These are phyloP conservation scores for Paulownia fortunei DNA, from an alignment of 257 asterid species.

Conservation along the genomic window DNA sequence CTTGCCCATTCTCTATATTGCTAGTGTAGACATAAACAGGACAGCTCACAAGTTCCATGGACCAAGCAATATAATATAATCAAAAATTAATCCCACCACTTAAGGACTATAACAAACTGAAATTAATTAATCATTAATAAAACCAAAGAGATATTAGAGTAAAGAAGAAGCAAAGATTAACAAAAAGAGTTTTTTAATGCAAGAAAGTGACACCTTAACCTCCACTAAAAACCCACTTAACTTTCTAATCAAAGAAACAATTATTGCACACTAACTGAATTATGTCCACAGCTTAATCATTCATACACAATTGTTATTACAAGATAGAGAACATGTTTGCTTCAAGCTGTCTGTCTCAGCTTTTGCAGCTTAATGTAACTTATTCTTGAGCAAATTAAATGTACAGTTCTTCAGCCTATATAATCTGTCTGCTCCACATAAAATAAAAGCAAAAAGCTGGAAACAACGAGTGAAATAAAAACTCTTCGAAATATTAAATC, in stretches of 20 bases:
- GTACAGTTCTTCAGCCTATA: constrained; percentile 34
- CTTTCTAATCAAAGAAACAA: constrained; percentile 17
- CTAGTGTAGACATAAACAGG: constrained; percentile 14
- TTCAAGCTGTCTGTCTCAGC: neutral
- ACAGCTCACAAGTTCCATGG: constrained; percentile 36
- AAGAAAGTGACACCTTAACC: constrained; percentile 37
- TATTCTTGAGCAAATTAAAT: constrained; percentile 38
- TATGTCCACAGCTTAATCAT: neutral
- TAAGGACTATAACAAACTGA: constrained; percentile 10
- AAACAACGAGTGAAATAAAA: constrained; percentile 17
- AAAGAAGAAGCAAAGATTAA: constrained; percentile 9
- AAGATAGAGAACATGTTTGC: neutral
- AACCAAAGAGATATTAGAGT: constrained; percentile 5
- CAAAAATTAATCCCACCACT: constrained; percentile 28
- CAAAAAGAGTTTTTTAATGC: neutral
- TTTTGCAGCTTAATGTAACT: constrained; percentile 10
- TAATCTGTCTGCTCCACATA: constrained; percentile 25
- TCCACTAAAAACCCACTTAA: constrained; percentile 37
- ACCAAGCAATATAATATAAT: constrained; percentile 20
- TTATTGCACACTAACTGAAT: constrained; percentile 21
- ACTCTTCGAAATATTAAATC: constrained; percentile 15
- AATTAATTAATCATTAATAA: constrained; percentile 16
- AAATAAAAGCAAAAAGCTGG: constrained; percentile 3
- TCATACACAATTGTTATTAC: constrained; percentile 9
- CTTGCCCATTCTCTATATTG: constrained; percentile 27